A percentile compares a stretch with the other conserved stretches of the same genome.
Evolutionary conservation across 179 eudicot genomes (phyloP).

Genomic region (Heliamphora pulchella): DNA sequence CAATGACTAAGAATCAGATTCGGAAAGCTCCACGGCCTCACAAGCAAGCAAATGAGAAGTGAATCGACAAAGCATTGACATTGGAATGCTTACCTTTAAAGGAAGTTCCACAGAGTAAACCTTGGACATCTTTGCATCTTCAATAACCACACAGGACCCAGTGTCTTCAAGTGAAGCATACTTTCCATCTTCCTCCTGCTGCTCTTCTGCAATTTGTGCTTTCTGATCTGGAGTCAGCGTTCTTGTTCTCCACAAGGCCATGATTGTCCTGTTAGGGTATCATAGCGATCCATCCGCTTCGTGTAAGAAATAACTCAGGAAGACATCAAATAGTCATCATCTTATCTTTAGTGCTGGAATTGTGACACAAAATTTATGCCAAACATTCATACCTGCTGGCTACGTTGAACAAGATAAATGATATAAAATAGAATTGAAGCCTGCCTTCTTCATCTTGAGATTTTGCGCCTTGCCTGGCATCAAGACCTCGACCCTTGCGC

Average conservation of each 20-base stretch:
- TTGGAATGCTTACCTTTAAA: slow-evolving; percentile 41
- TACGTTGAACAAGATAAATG: slow-evolving; percentile 59
- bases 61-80: slow-evolving; percentile 14
- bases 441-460: slow-evolving; percentile 75
- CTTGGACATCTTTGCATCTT: slow-evolving; percentile 45
- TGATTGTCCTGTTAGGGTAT: slow-evolving; percentile 49
- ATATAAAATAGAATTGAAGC: slow-evolving; percentile 72
- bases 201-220: slow-evolving; percentile 41
- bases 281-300: background rate
- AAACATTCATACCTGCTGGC: slow-evolving; percentile 48
- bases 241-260: slow-evolving; percentile 70
- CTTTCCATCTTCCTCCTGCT: slow-evolving; percentile 43
- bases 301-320: background rate
- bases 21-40: background rate
- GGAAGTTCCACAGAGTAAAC: slow-evolving; percentile 48
- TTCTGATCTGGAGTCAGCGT: slow-evolving; percentile 49
- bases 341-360: background rate
- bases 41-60: slow-evolving; percentile 6
- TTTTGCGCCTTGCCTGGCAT: slow-evolving; percentile 77
- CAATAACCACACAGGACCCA: slow-evolving; percentile 32
- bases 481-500: slow-evolving; percentile 66
- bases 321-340: background rate
- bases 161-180: slow-evolving; percentile 28
- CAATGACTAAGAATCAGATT: background rate
- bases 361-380: background rate